These are phyloP conservation scores for Spathaspora gorwiae DNA, from an alignment of 805 yeast genomes.

Conservation along the genomic window DNA sequence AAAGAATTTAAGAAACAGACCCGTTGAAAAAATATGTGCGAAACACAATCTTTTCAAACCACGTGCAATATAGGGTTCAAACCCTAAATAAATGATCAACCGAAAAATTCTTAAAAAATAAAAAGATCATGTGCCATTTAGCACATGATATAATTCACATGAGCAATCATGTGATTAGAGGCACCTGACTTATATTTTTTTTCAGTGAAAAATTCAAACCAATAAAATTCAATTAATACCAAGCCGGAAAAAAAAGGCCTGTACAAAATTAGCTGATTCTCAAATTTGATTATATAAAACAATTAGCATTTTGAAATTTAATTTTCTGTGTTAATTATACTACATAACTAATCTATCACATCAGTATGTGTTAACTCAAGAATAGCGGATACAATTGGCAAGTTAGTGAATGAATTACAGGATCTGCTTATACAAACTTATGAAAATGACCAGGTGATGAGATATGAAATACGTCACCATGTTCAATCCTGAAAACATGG, in stretches of 20 bases:
- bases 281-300: neutral
- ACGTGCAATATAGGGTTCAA: constrained; percentile 2
- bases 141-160: neutral
- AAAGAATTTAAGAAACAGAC: neutral
- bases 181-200: constrained; percentile 1
- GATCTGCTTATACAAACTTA: too few relatives aligned
- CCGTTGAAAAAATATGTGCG: neutral
- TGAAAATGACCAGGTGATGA: too few relatives aligned
- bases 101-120: too few relatives aligned
- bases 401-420: too few relatives aligned
- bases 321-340: neutral
- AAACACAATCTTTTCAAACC: neutral
- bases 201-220: constrained; percentile 1
- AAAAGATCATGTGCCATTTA: neutral
- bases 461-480: too few relatives aligned
- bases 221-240: constrained; percentile 2
- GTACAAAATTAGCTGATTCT: neutral
- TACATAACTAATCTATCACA: neutral
- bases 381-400: neutral
- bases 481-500: too few relatives aligned
- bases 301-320: neutral
- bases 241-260: neutral
- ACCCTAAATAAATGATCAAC: too few relatives aligned
- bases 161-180: neutral
- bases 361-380: neutral